Evolutionary conservation across 495 filamentous ascomycete genomes (phyloP).

Genomic region (Aspergillus leporis): DNA sequence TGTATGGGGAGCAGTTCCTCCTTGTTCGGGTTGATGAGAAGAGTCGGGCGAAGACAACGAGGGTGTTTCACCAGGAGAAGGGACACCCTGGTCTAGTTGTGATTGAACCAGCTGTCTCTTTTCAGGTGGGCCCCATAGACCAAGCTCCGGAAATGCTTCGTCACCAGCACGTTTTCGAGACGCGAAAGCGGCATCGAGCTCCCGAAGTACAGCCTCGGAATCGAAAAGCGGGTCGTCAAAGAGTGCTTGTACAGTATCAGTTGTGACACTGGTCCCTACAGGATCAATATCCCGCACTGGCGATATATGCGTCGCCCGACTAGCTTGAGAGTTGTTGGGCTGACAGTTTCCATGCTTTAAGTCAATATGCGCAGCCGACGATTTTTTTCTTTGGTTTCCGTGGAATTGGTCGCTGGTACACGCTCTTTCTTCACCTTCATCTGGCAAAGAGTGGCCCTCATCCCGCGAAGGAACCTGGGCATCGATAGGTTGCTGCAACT

Average conservation of each 20-base stretch:
- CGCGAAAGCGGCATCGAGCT: constrained; percentile 20
- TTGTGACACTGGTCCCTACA: not conserved
- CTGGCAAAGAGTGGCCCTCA: constrained; percentile 13
- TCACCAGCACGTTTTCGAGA: constrained; percentile 26
- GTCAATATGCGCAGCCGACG: not conserved
- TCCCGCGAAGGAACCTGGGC: constrained; percentile 9
- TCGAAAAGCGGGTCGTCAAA: constrained; percentile 25
- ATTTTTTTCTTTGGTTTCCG: not conserved
- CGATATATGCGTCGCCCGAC: not conserved
- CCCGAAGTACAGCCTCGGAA: constrained; percentile 18
- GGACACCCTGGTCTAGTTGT: constrained; percentile 1
- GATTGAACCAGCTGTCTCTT: constrained; percentile 22
- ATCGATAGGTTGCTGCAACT: constrained; percentile 27
- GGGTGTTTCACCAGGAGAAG: constrained; percentile 22
- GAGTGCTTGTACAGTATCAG: constrained; percentile 9
- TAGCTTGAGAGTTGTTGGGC: not conserved
- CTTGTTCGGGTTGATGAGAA: constrained; percentile 15
- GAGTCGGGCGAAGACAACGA: constrained; percentile 25
- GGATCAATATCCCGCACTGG: not conserved
- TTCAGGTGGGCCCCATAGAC: constrained; percentile 12
- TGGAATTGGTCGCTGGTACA: not conserved
- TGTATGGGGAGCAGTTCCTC: constrained; percentile 19
- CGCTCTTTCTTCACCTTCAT: not conserved
- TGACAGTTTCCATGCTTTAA: not conserved
- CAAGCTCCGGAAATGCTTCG: constrained; percentile 22